Conservation (phyloP, 169 alveolate genomes). For the Cytauxzoon felis region DNA sequence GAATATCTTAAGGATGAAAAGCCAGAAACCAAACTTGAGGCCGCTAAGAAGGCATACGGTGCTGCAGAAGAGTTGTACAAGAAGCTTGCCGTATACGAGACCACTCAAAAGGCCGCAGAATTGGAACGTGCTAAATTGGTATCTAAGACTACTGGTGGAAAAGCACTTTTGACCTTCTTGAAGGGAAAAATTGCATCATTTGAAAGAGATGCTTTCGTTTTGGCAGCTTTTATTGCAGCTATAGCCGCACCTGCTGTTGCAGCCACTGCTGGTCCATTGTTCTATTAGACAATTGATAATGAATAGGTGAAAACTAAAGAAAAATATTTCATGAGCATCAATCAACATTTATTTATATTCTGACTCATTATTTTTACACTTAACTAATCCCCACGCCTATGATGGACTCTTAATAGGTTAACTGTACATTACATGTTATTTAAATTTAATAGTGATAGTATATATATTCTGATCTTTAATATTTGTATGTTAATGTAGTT, state of each 20-base stretch:
- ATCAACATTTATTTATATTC: too few relatives aligned
- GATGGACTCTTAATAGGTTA: background rate
- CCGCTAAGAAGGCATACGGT: background rate
- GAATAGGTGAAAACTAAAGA: too few relatives aligned
- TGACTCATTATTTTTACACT: too few relatives aligned
- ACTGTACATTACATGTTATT: background rate
- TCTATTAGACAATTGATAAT: constrained; percentile 2
- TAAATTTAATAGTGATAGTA: too few relatives aligned
- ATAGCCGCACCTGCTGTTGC: background rate
- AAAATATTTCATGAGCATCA: too few relatives aligned
- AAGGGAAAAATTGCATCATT: constrained; percentile 4
- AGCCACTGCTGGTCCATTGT: background rate
- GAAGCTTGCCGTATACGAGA: background rate
- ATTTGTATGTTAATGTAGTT: too few relatives aligned
- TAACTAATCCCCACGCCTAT: background rate
- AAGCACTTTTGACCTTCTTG: background rate
- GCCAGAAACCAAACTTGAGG: background rate
- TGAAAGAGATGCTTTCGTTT: background rate
- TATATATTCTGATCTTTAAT: too few relatives aligned
- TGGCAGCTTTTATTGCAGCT: background rate
- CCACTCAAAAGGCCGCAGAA: background rate
- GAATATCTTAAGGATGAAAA: background rate
- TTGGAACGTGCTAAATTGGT: background rate
- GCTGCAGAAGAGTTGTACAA: background rate
- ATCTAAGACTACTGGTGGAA: background rate